Percentiles rank a stretch among this genome's conserved stretches.
These are phyloP conservation scores for Polytrichum formosum DNA, from an alignment of 225 moss, liverwort and hornwort species.

Conservation along the genomic window DNA sequence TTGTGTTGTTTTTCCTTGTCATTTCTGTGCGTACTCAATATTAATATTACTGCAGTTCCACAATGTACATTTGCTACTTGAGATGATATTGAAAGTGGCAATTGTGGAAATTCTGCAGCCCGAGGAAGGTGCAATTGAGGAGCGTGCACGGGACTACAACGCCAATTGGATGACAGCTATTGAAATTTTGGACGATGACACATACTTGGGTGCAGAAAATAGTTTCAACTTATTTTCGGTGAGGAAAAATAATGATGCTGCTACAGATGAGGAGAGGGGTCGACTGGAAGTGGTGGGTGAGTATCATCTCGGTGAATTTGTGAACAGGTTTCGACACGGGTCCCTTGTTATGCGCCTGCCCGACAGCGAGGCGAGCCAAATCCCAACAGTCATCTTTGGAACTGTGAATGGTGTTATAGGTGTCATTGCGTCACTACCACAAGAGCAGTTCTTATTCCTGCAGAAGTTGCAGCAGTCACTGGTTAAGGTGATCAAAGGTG, in stretches of 20 bases:
- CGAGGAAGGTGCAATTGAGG: constrained; percentile 94
- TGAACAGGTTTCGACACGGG: constrained; percentile 95
- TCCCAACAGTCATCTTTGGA: constrained; percentile 92
- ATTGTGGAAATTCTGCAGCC: constrained; percentile 44
- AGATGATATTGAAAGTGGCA: no score
- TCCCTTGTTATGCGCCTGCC: constrained; percentile 95
- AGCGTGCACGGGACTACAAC: constrained; percentile 92
- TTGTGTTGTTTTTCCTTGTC: no score
- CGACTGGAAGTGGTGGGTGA: constrained; percentile 92
- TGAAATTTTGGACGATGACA: constrained; percentile 94
- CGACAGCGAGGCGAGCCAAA: constrained; percentile 87
- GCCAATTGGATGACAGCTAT: constrained; percentile 99
- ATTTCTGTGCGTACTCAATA: no score
- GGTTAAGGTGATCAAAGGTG: constrained; percentile 94
- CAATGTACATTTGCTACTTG: no score
- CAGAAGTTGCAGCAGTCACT: constrained; percentile 77
- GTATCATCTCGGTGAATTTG: constrained; percentile 93
- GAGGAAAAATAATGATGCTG: constrained; percentile 92
- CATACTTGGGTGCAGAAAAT: constrained; percentile 89
- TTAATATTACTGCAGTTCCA: no score
- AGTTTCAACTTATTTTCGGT: constrained; percentile 97
- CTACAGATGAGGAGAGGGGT: constrained; percentile 94
- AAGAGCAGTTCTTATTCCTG: constrained; percentile 80
- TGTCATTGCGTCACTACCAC: constrained; percentile 91
- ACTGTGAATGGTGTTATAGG: constrained; percentile 95